Evolutionary conservation across 768 basidiomycete genomes (phyloP), one percentile per base, ranked within the genome.

Genomic region (Trametes coccinea): DNA sequence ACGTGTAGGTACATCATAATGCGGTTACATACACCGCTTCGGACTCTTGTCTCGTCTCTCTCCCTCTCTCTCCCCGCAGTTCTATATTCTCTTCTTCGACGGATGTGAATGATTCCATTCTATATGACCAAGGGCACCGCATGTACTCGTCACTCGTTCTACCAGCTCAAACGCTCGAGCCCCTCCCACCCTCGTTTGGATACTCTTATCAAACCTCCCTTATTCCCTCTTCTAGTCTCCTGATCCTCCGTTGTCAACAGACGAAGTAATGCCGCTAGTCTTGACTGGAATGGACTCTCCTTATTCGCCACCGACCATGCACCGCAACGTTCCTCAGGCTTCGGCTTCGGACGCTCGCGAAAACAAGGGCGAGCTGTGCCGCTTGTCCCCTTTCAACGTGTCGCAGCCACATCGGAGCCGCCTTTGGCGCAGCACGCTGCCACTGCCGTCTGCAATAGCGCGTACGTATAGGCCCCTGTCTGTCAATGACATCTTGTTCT

Each of bases 1-100:
- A 11, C 39, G 8, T 43, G 22, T 55, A 68, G 64, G 70, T 53
- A 53, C 70, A n/a, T 64, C 59, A 63, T 71, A 69, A 69, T 68
- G 2, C 53, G 41, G 13, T n/a, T n/a, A 43, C 41, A 41, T 33
- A 50, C 45, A 39, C 27, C n/a, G 51, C 47, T 17, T 45, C 41
- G 51, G 50, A 53, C 43, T 50, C 47, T 13, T 45, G 16, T 49
- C 16, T 33, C 30, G 2, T 45, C 44, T 16, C 31, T 44, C 14
- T 33, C 14, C 49, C 34, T 31, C 10, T 31, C 33, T 33, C 33
- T 29, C 31, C 50, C 7, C 31, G 33, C 43, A 31, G 16, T 41
- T 31, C 44, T 48, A n/a, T 48, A 17, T 27, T 59, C 37, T 13
- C 52, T 31, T 33, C 40, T 53, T 58, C 43, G 22, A 56, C 55